Conservation (phyloP, 441 rosid genomes). For the Euphorbia schlechtendalii region DNA sequence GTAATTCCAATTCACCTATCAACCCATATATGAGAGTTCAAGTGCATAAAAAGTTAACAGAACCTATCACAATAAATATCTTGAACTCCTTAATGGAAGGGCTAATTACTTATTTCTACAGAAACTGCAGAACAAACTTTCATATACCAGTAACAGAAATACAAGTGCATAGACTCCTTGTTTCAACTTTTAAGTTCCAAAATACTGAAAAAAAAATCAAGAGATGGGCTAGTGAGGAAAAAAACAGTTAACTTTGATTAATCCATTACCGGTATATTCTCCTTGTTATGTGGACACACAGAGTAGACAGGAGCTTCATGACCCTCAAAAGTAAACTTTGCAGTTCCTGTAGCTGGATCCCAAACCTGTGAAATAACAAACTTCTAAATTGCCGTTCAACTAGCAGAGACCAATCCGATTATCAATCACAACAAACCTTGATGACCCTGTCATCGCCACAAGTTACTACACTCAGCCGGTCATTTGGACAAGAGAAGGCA, state of each 20-base stretch:
- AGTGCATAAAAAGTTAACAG: background rate
- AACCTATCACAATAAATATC: background rate
- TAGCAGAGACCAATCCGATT: no score
- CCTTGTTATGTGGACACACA: slow-evolving; percentile 91
- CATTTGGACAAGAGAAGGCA: slow-evolving; percentile 87
- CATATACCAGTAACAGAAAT: background rate
- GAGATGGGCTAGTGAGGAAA: background rate
- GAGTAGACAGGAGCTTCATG: slow-evolving; percentile 97
- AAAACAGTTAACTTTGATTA: slow-evolving; percentile 6
- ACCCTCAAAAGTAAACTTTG: slow-evolving; percentile 77
- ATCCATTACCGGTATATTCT: slow-evolving; percentile 69
- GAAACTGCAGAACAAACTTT: background rate
- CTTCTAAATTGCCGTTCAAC: no score
- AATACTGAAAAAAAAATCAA: slow-evolving; percentile 10
- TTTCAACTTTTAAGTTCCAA: background rate
- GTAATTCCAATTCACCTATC: background rate
- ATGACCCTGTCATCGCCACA: slow-evolving; percentile 95
- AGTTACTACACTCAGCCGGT: slow-evolving; percentile 83
- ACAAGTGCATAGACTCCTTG: background rate
- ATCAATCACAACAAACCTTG: slow-evolving; percentile 68
- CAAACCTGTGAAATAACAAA: slow-evolving; percentile 58
- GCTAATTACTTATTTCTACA: background rate
- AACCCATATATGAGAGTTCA: background rate
- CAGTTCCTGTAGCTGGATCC: slow-evolving; percentile 86
- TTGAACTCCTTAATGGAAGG: background rate